These are phyloP conservation scores for Candida sakaeoensis DNA, from an alignment of 805 yeast genomes.

Conservation along the genomic window DNA sequence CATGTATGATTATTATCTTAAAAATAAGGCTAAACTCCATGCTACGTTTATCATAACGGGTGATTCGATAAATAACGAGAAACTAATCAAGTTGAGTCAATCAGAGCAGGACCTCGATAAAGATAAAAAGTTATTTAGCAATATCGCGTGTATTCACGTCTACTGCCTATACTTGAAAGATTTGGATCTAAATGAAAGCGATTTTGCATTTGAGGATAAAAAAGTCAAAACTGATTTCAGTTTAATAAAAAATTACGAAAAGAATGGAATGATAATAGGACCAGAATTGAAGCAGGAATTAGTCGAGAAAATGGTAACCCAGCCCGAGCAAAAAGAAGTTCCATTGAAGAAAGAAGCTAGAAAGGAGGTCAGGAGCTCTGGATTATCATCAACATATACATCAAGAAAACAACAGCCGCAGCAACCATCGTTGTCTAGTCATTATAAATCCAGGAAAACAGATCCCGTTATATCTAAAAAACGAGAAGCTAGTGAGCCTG, in stretches of 20 bases:
- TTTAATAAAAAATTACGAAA: slow-evolving; percentile 17
- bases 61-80: slow-evolving; percentile 11
- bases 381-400: slow-evolving; percentile 26
- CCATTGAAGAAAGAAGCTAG: slow-evolving; percentile 12
- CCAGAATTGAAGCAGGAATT: slow-evolving; percentile 14
- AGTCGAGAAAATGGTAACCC: slow-evolving; percentile 1
- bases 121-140: slow-evolving; percentile 23
- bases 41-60: slow-evolving; percentile 46
- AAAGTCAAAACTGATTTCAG: slow-evolving; percentile 12
- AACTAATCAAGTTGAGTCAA: slow-evolving; percentile 19
- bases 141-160: slow-evolving; percentile 32
- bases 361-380: slow-evolving; percentile 10
- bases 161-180: slow-evolving; percentile 28
- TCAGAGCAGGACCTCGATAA: slow-evolving; percentile 19
- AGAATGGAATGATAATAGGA: slow-evolving; percentile 32
- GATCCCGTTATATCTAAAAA: slow-evolving; percentile 10
- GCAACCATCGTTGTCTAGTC: slow-evolving; percentile 11
- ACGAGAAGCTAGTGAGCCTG: slow-evolving; percentile 13
- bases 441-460: slow-evolving; percentile 19
- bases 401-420: slow-evolving; percentile 20
- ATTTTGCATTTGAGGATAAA: slow-evolving; percentile 17
- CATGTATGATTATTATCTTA: slow-evolving; percentile 34
- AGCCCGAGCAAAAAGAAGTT: slow-evolving; percentile 6
- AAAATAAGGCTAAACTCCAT: slow-evolving; percentile 30
- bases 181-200: slow-evolving; percentile 10